Conservation (phyloP, 176 grass and related monocot genomes). For the Alopecurus myosuroides region DNA sequence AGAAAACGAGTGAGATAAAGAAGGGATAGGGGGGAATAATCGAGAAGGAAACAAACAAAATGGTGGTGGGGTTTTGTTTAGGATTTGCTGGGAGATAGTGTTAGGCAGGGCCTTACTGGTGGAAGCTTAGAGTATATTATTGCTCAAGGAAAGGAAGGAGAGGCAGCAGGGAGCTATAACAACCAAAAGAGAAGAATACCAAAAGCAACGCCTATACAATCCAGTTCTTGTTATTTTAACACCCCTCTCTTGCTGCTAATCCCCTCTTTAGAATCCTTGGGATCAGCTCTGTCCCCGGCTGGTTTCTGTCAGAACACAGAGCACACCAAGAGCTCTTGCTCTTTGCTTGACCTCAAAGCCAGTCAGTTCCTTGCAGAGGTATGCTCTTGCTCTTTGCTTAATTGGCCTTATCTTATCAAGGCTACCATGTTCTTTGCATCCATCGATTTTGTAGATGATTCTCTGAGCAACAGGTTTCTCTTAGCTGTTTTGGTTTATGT, state of each 20-base stretch:
- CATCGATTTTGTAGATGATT: not conserved
- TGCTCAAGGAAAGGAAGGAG: slow-evolving; percentile 39
- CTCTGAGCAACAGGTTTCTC: not conserved
- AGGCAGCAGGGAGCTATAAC: slow-evolving; percentile 36
- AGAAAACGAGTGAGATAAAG: slow-evolving; percentile 35
- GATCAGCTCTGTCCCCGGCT: slow-evolving; percentile 56
- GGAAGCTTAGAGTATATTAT: slow-evolving; percentile 48
- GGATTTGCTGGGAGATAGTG: slow-evolving; percentile 48
- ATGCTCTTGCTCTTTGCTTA: not conserved
- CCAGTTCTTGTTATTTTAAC: slow-evolving; percentile 39
- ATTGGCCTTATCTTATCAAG: slow-evolving; percentile 8
- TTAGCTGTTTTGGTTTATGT: slow-evolving; percentile 4
- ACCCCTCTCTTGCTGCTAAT: slow-evolving; percentile 37
- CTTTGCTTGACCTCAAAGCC: slow-evolving; percentile 27
- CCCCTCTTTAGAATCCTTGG: slow-evolving; percentile 49
- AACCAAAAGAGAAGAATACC: slow-evolving; percentile 45
- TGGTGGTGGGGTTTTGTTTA: slow-evolving; percentile 57
- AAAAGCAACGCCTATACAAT: slow-evolving; percentile 23
- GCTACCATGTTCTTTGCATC: not conserved
- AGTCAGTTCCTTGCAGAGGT: slow-evolving; percentile 32
- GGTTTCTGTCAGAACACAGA: slow-evolving; percentile 38
- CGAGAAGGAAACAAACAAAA: slow-evolving; percentile 51
- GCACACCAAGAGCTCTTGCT: slow-evolving; percentile 26
- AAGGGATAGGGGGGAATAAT: slow-evolving; percentile 51
- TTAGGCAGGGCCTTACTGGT: slow-evolving; percentile 60